Conservation (phyloP, 2,329 filamentous ascomycete species). For the Juglanconis juglandina region DNA sequence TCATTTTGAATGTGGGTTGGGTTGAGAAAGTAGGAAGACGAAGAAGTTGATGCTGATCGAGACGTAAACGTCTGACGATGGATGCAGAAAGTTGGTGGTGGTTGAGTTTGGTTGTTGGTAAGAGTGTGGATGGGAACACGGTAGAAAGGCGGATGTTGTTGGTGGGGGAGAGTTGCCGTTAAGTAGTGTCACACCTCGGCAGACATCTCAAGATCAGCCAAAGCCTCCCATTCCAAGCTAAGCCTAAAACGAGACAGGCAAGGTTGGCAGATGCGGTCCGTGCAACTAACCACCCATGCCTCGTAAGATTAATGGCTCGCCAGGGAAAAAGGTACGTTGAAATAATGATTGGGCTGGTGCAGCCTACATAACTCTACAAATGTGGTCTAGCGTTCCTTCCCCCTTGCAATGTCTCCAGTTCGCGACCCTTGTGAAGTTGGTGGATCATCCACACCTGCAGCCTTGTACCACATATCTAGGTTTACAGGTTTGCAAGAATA, state of each 20-base stretch:
- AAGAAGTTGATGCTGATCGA: not conserved
- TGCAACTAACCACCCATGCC: not conserved
- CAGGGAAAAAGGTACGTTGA: no score
- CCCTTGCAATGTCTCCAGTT: no score
- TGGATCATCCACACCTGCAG: no score
- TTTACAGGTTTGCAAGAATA: no score
- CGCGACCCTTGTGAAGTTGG: no score
- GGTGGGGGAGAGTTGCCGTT: constrained; percentile 47
- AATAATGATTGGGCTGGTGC: no score
- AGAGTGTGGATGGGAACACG: constrained; percentile 22
- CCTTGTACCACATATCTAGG: no score
- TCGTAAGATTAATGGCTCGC: no score
- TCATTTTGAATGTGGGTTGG: constrained; percentile 74
- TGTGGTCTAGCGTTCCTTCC: no score
- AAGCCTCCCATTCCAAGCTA: constrained; percentile 16
- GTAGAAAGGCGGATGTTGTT: constrained; percentile 28
- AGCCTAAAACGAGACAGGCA: constrained; percentile 9
- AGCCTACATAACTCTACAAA: no score
- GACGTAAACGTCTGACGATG: constrained; percentile 22
- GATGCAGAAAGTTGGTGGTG: constrained; percentile 28
- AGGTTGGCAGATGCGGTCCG: constrained; percentile 19
- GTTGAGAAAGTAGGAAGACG: constrained; percentile 27
- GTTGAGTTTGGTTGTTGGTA: constrained; percentile 18
- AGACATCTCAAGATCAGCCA: constrained; percentile 41
- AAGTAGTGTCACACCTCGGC: constrained; percentile 53